Evolutionary conservation across 345 rosid species (phyloP).

Genomic region (Camelina laxa): DNA sequence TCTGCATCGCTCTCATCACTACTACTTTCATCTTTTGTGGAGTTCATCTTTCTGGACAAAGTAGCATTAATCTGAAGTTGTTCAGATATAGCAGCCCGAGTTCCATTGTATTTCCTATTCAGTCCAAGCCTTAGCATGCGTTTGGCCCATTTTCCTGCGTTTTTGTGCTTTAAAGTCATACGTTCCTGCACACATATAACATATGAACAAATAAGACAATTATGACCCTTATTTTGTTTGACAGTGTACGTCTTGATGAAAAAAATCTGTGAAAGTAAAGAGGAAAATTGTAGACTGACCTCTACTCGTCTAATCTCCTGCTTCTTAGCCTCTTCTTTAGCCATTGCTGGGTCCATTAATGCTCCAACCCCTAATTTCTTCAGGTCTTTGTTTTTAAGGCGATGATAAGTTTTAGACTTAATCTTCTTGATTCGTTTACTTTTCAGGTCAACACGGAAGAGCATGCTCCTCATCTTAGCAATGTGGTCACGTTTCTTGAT

Average conservation of each 20-base stretch:
- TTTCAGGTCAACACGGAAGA: slow-evolving; percentile 85
- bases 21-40: slow-evolving; percentile 69
- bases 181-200: slow-evolving; percentile 65
- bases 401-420: slow-evolving; percentile 85
- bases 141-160: slow-evolving; percentile 79
- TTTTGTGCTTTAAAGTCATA: slow-evolving; percentile 77
- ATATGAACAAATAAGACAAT: slow-evolving; percentile 9
- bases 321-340: slow-evolving; percentile 78
- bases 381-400: slow-evolving; percentile 70
- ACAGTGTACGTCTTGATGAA: slow-evolving; percentile 6
- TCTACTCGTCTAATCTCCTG: slow-evolving; percentile 79
- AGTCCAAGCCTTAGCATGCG: slow-evolving; percentile 75
- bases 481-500: slow-evolving; percentile 55
- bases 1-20: slow-evolving; percentile 70
- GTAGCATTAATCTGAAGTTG: slow-evolving; percentile 75
- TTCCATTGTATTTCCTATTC: slow-evolving; percentile 72
- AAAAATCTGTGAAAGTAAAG: neutral
- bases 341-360: slow-evolving; percentile 81
- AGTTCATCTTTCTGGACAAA: slow-evolving; percentile 86
- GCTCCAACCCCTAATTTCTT: slow-evolving; percentile 51
- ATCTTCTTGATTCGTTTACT: slow-evolving; percentile 85
- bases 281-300: slow-evolving; percentile 53
- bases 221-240: neutral
- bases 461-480: slow-evolving; percentile 88
- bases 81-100: slow-evolving; percentile 80